Percentiles rank a stretch among this genome's conserved stretches.
Evolutionary conservation across 441 rosid genomes (phyloP).

Genomic region (Populus hybrid): DNA sequence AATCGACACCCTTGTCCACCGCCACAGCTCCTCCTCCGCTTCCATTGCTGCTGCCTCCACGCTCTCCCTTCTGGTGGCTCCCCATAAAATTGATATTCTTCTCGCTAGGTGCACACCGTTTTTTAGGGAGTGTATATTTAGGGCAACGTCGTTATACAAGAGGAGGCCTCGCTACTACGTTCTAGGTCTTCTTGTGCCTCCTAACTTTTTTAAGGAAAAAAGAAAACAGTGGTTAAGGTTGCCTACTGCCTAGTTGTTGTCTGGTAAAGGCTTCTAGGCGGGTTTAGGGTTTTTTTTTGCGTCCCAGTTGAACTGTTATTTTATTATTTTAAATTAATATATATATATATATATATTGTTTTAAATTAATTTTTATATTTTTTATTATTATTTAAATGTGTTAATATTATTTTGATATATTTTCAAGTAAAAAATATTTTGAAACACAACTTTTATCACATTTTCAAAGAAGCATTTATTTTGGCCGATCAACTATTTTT

Average conservation of each 20-base stretch:
- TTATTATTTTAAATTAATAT: no score
- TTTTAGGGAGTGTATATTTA: neutral
- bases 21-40: slow-evolving; percentile 23
- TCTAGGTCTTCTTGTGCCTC: neutral
- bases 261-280: neutral
- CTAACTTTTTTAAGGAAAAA: neutral
- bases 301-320: no score
- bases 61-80: slow-evolving; percentile 43
- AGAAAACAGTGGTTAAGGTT: neutral
- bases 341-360: no score
- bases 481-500: no score
- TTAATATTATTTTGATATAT: no score
- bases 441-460: no score
- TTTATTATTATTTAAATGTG: no score
- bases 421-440: no score
- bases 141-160: neutral
- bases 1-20: slow-evolving; percentile 91
- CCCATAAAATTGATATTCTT: slow-evolving; percentile 32
- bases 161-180: neutral
- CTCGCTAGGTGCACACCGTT: neutral
- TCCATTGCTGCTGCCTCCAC: slow-evolving; percentile 25
- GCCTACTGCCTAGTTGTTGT: neutral
- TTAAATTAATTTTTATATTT: no score
- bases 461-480: no score
- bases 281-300: no score